Conservation (phyloP, 2,329 filamentous ascomycete genomes). For the Fusarium sp. region DNA sequence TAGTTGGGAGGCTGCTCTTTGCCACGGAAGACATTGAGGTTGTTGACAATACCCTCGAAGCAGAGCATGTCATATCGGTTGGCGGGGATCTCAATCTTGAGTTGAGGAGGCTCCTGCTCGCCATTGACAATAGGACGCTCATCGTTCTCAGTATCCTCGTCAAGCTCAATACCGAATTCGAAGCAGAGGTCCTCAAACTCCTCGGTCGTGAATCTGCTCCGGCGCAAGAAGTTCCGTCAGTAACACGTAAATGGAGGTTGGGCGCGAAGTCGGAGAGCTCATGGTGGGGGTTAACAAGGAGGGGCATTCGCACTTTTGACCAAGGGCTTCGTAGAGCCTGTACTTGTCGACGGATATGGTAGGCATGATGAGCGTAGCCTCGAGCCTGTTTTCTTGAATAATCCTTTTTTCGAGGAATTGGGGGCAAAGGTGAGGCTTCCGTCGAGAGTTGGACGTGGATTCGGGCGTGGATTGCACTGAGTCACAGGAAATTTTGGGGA, state of each 20-base stretch:
- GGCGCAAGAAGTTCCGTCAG: constrained; percentile 37
- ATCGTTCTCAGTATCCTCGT: constrained; percentile 89
- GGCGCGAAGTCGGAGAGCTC: constrained; percentile 37
- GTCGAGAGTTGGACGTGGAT: constrained; percentile 39
- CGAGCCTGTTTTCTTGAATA: constrained; percentile 32
- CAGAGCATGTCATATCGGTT: constrained; percentile 96
- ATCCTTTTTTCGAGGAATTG: constrained; percentile 38
- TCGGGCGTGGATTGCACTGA: constrained; percentile 47
- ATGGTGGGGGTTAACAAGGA: constrained; percentile 39
- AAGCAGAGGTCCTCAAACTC: constrained; percentile 98
- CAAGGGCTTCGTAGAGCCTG: constrained; percentile 91
- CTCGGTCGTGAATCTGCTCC: constrained; percentile 82
- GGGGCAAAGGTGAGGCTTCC: constrained; percentile 35
- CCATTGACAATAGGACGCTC: constrained; percentile 81
- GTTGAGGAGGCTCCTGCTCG: constrained; percentile 87
- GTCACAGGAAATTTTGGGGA: constrained; percentile 59
- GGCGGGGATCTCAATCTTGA: constrained; percentile 98
- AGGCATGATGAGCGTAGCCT: constrained; percentile 74
- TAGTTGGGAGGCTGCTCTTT: constrained; percentile 83
- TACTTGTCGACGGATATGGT: constrained; percentile 98
- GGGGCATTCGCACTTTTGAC: constrained; percentile 74
- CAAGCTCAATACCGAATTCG: constrained; percentile 97
- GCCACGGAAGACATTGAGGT: constrained; percentile 94
- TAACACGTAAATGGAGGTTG: constrained; percentile 11
- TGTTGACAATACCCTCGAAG: constrained; percentile 95